Base-by-base conservation (phyloP, 1,284 basidiomycete genomes). In the Pyrrhoderma noxium region DNA sequence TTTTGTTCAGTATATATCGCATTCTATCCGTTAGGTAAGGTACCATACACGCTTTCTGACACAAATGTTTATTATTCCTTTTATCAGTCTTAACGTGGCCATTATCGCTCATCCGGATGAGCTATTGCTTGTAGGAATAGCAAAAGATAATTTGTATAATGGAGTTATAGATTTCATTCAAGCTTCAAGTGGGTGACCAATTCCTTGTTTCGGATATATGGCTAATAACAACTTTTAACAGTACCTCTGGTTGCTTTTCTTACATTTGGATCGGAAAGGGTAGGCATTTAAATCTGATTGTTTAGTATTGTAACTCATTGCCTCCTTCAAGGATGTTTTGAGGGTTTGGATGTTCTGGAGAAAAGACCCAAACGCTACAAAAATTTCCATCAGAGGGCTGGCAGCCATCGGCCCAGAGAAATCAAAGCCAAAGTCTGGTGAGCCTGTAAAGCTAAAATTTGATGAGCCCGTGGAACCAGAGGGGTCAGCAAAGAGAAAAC, bases 241-340 rank as follows among this genome's bases (percentile, higher is more conserved):
- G 53, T 55, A 37, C 53, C 53, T 13, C 43, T 55, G 14, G 53
- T 55, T 22, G 49, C 49, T 34, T 55, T 55, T 37, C 44, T 55
- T n/a, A 41, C 19, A 1, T 55, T 55, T 40, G 53, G 49, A 4
- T 23, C 53, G 14, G 49, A 55, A 44, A 51, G 47, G 53, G 53
- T 37, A 19, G 52, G n/a, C 8, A 8, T 23, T 14, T 31, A 23
- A 25, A 8, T 8, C 44, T n/a, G 9, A 27, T 14, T 7, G 4
- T 22, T 5, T 22, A 40, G 5, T 7, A 16, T 14, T 18, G 8
- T 18, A 5, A 14, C 38, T 16, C 38, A 40, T 18, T 5, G 47
- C 21, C 16, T 23, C 35, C 8, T 14, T 16, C 8, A 23, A 55
- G 53, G 53, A 55, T 34, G 41, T 55, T n/a, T 31, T 55, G 19